Conservation (phyloP, 495 filamentous ascomycete genomes). For the Xylona heveae region DNA sequence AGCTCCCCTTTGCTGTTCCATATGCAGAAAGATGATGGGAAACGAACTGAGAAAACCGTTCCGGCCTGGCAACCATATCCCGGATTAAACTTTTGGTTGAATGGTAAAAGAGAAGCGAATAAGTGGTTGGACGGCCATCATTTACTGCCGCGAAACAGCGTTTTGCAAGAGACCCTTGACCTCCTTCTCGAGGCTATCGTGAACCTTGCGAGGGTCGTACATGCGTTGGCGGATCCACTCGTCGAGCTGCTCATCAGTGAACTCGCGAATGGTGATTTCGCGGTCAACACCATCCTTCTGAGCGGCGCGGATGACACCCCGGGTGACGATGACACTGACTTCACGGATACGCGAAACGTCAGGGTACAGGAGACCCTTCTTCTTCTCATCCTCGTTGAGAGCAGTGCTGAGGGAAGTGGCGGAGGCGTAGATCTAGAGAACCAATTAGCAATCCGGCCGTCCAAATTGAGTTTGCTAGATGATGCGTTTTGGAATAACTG, state of each 20-base stretch:
- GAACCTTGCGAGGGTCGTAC: constrained; percentile 69
- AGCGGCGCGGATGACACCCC: constrained; percentile 83
- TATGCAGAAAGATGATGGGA: no score
- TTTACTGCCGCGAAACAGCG: no score
- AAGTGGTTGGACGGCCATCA: no score
- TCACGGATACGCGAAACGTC: constrained; percentile 78
- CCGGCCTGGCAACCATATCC: no score
- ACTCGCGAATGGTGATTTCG: constrained; percentile 43
- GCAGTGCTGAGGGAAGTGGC: constrained; percentile 61
- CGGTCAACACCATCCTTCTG: constrained; percentile 67
- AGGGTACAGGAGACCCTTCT: constrained; percentile 77
- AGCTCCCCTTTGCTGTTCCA: no score
- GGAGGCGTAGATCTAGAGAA: constrained; percentile 61
- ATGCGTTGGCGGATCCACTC: constrained; percentile 61
- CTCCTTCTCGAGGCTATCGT: no score
- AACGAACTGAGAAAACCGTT: no score
- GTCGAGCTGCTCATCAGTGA: constrained; percentile 56
- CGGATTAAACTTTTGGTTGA: no score
- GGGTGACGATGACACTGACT: constrained; percentile 68
- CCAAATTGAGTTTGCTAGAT: neutral
- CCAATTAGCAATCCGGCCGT: no score
- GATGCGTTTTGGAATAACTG: constrained; percentile 2
- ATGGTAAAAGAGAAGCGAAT: no score
- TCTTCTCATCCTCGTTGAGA: constrained; percentile 59
- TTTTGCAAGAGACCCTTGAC: no score